Percentiles rank a stretch among this genome's conserved stretches.
Conservation (phyloP, 371 early-diverging fungal genomes). For the Mortierella sp. region DNA sequence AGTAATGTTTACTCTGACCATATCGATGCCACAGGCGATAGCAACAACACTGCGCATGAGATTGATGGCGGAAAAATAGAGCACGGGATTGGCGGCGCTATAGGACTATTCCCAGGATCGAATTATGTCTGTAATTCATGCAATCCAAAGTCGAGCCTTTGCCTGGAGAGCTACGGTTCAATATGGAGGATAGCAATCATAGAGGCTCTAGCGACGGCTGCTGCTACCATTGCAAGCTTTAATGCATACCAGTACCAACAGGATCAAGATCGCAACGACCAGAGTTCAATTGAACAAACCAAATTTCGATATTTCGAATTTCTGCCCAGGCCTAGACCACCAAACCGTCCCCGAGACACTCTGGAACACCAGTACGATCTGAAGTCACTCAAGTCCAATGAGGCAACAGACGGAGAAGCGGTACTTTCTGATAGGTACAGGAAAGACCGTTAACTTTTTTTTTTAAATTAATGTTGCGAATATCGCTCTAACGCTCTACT, state of each 20-base stretch:
- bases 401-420: neutral
- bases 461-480: no score
- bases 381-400: neutral
- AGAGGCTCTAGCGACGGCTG: constrained; percentile 48
- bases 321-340: constrained; percentile 12
- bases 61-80: neutral
- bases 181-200: constrained; percentile 33
- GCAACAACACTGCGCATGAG: neutral
- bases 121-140: constrained; percentile 11
- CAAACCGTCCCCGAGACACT: neutral
- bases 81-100: no score
- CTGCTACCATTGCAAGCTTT: constrained; percentile 44
- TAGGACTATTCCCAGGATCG: neutral
- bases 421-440: neutral
- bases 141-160: constrained; percentile 27
- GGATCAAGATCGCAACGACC: neutral
- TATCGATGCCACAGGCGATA: neutral
- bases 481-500: no score
- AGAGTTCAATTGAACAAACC: neutral
- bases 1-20: neutral
- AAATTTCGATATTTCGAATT: constrained; percentile 18
- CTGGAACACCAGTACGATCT: neutral
- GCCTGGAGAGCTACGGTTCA: constrained; percentile 33
- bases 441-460: neutral
- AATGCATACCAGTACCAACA: constrained; percentile 1